Percentiles rank a stretch among this genome's conserved stretches.
Evolutionary conservation across 1,139 yeast genomes (phyloP).

Genomic region (Yamadazyma songkhlaensis): DNA sequence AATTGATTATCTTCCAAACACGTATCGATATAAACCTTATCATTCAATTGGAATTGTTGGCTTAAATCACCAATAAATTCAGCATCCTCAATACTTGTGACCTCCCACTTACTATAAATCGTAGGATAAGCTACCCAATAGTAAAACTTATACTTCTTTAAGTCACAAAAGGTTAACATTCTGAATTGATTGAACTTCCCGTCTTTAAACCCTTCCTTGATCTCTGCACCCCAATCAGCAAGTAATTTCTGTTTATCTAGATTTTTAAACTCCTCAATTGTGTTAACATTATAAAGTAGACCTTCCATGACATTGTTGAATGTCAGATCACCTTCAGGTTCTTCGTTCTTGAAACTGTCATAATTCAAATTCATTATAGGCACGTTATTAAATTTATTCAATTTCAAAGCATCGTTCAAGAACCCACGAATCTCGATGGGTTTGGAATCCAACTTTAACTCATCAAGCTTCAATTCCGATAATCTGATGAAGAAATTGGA

Average conservation of each 20-base stretch:
- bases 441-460: constrained; percentile 58
- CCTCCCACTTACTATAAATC: constrained; percentile 45
- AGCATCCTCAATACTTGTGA: constrained; percentile 1
- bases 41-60: constrained; percentile 3
- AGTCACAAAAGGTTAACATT: constrained; percentile 75
- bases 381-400: constrained; percentile 41
- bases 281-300: constrained; percentile 61
- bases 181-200: constrained; percentile 35
- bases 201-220: constrained; percentile 13
- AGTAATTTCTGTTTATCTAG: constrained; percentile 61
- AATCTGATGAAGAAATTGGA: constrained; percentile 80
- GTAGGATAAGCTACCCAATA: constrained; percentile 90
- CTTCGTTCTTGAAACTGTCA: constrained; percentile 33
- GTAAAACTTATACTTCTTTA: constrained; percentile 81
- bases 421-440: constrained; percentile 39
- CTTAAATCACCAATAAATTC: constrained; percentile 7
- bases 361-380: constrained; percentile 39
- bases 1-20: constrained; percentile 47
- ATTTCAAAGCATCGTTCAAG: constrained; percentile 25
- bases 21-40: constrained; percentile 62
- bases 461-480: constrained; percentile 63
- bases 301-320: constrained; percentile 22
- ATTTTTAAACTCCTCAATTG: constrained; percentile 77
- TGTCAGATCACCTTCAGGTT: constrained; percentile 11
- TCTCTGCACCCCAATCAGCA: constrained; percentile 37